Base-by-base conservation (phyloP, 2,329 filamentous ascomycete species). In the Venturiaceae sp. region DNA sequence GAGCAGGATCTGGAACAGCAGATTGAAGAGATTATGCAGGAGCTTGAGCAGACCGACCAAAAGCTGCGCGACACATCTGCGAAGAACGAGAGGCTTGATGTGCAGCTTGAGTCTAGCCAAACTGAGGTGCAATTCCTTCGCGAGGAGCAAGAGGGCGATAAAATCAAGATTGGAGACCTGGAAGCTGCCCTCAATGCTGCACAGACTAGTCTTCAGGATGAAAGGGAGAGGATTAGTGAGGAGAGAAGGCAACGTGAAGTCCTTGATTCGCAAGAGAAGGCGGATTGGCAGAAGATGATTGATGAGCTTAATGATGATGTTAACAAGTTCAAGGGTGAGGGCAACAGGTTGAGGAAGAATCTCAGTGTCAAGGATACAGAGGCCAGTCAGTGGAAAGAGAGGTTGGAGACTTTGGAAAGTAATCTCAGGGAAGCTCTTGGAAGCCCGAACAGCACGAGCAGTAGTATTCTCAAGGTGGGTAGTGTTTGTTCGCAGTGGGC, bases 61-160 rank as follows among this genome's bases (percentile, higher is more conserved):
- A 88, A 88, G 68, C 82, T 96, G 16, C 81, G 86, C 41, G 92
- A 97, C 68, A 79, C 90, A 6, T 92, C 92, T 67, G 84, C 87
- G 65, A 97, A 97, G 77, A 86, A 88, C 53, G 88, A 95, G 66
- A 84, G 92, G 57, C 80, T 97, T 2, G 86, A 88, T 3, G 90
- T 99, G 33, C 92, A 97, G 68, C 87, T 92, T 63, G 94, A 99
- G 72, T 95, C 90, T 5, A 87, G 88, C 59, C 92, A 96, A 66
- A 87, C 87, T 60, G 94, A 99, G 71, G 95, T 97, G 72, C 86
- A 89, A 1, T 99, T 99, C 80, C 73, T 99, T 55, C 86, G 94
- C 1, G 94, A 99, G 69, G 94, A 99, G 75, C 94, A 99, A 72
- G 94, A 99, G 72, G 84, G 83, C 19, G 94, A 99, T 77, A 99